Evolutionary conservation across 176 grass and related monocot species (phyloP).

Genomic region (Typha latifolia): DNA sequence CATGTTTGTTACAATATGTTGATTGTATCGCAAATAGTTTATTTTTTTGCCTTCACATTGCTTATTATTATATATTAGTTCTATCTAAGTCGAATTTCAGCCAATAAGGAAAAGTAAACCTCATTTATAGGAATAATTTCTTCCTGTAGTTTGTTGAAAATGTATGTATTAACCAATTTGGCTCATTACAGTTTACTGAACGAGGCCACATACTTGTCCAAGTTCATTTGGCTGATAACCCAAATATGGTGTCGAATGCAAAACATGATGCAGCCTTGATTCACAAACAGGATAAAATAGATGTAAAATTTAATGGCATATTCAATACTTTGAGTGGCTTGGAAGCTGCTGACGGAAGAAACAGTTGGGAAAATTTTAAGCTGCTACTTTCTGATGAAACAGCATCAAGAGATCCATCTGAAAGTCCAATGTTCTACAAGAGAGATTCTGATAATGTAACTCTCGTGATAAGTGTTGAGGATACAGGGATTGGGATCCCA

Average conservation of each 20-base stretch:
- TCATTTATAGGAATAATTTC: background rate
- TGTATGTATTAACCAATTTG: no score
- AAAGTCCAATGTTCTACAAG: slow-evolving; percentile 16
- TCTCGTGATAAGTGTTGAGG: slow-evolving; percentile 86
- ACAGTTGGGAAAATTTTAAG: slow-evolving; percentile 69
- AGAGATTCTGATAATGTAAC: slow-evolving; percentile 53
- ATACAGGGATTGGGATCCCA: slow-evolving; percentile 90
- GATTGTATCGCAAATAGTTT: no score
- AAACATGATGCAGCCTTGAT: slow-evolving; percentile 42
- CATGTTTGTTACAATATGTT: no score
- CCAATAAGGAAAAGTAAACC: background rate
- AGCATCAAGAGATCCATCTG: background rate
- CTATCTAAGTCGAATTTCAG: no score
- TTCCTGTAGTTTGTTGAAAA: no score
- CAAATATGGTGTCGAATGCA: slow-evolving; percentile 56
- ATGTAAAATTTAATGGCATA: slow-evolving; percentile 19
- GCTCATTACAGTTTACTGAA: slow-evolving; percentile 66
- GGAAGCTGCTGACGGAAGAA: slow-evolving; percentile 78
- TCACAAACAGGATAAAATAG: slow-evolving; percentile 45
- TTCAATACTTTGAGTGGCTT: slow-evolving; percentile 84
- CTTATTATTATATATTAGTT: no score
- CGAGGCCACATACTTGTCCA: slow-evolving; percentile 91
- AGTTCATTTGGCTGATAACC: slow-evolving; percentile 80
- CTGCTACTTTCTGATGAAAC: background rate
- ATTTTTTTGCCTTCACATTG: no score